Percentiles rank a stretch among this genome's conserved stretches.
These are phyloP conservation scores for Coemansia sp. DNA, from an alignment of 192 early-diverging fungal species.

Conservation along the genomic window DNA sequence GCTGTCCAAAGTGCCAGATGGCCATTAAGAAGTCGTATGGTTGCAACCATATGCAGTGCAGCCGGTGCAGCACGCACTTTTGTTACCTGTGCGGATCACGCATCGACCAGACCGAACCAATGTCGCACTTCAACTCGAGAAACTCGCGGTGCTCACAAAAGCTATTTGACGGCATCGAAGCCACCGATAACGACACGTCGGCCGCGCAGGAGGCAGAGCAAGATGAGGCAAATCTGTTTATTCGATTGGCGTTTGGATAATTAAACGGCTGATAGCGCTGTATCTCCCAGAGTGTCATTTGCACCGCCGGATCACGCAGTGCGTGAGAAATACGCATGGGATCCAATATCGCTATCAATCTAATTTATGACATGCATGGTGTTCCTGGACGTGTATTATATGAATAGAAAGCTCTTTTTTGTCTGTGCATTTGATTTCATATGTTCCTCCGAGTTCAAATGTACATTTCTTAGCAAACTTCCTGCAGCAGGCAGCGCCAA, in stretches of 20 bases:
- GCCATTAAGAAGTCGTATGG: neutral
- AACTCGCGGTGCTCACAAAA: neutral
- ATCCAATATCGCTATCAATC: no score
- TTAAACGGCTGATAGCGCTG: neutral
- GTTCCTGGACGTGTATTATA: no score
- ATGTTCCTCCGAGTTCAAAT: neutral
- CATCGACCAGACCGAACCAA: neutral
- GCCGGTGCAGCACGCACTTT: neutral
- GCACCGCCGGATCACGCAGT: neutral
- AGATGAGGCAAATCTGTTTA: slow-evolving; percentile 8
- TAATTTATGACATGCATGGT: no score
- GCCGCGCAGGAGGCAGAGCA: neutral
- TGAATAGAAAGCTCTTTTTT: no score
- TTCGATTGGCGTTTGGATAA: slow-evolving; percentile 8
- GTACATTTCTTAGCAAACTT: no score
- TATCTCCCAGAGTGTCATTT: neutral
- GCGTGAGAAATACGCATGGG: neutral
- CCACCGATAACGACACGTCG: neutral
- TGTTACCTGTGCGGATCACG: neutral
- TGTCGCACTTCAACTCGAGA: neutral
- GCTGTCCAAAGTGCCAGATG: neutral
- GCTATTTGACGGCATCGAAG: neutral
- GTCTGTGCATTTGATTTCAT: neutral
- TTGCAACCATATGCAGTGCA: neutral
- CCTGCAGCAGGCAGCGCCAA: no score